phyloP scores from a whole-genome alignment of 164 flowering plant species.

The Malania oleifera region DNA sequence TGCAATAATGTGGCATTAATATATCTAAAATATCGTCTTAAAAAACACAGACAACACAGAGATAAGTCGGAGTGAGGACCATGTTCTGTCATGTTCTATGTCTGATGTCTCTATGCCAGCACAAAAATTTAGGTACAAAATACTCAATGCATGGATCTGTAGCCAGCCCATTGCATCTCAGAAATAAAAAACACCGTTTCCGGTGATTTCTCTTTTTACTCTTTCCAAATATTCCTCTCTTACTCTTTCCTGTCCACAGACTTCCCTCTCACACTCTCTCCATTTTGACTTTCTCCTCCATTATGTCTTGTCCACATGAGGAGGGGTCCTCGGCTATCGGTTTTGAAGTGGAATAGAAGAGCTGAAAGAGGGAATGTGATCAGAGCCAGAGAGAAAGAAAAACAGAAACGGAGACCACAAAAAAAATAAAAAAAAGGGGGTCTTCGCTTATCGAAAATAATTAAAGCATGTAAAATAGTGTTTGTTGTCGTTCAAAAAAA shows the following conservation, averaged over 20 bases:
- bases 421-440: too few species aligned
- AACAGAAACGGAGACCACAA: not conserved
- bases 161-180: too few species aligned
- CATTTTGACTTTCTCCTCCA: slow-evolving; percentile 2
- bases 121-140: slow-evolving; percentile 10
- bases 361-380: slow-evolving; percentile 21
- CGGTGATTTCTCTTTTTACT: too few species aligned
- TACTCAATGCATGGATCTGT: too few species aligned
- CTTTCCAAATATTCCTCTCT: slow-evolving; percentile 7
- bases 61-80: too few species aligned
- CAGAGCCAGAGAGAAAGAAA: not conserved
- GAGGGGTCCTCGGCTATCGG: not conserved
- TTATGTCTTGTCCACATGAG: slow-evolving; percentile 2
- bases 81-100: slow-evolving; percentile 9
- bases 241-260: too few species aligned
- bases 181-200: not conserved
- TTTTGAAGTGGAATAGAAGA: slow-evolving; percentile 18
- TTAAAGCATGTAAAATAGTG: not conserved
- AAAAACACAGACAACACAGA: too few species aligned
- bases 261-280: not conserved
- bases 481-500: not conserved
- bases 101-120: slow-evolving; percentile 15
- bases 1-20: too few species aligned
- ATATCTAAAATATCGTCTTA: too few species aligned
- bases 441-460: not conserved